These are phyloP conservation scores for Cyclocybe aegerita DNA, from an alignment of 768 basidiomycete species.

Conservation along the genomic window DNA sequence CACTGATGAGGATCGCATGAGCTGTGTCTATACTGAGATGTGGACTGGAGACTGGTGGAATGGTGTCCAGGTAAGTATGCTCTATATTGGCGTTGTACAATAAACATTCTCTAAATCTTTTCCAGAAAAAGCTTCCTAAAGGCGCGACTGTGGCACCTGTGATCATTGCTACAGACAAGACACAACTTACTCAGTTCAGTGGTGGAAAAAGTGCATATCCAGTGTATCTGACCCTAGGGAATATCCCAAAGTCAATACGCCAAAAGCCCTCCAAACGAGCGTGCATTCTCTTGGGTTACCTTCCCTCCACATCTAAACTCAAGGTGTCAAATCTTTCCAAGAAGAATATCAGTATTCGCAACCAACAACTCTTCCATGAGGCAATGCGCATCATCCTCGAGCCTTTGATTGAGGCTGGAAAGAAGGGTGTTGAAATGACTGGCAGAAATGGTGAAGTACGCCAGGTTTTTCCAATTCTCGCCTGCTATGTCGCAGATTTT, in stretches of 20 bases:
- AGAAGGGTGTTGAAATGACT: not conserved
- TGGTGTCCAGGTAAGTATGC: conserved; percentile 27
- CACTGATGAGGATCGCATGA: conserved; percentile 1
- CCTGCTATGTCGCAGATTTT: too few species aligned
- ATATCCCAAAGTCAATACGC: conserved; percentile 31
- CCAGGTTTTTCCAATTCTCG: too few species aligned
- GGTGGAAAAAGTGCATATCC: conserved; percentile 40
- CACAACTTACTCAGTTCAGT: conserved; percentile 28
- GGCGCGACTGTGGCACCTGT: conserved; percentile 26
- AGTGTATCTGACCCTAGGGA: conserved; percentile 43
- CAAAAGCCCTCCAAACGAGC: conserved; percentile 30
- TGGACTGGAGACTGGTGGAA: conserved; percentile 37
- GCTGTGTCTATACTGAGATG: conserved; percentile 30
- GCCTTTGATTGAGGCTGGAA: conserved; percentile 9
- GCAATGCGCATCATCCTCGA: conserved; percentile 30
- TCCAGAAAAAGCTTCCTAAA: conserved; percentile 6
- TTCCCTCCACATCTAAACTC: conserved; percentile 20
- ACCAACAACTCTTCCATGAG: conserved; percentile 34
- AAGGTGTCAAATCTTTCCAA: not conserved
- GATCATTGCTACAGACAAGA: conserved; percentile 34
- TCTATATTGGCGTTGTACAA: not conserved
- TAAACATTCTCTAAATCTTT: not conserved
- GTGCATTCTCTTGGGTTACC: conserved; percentile 34
- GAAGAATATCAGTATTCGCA: not conserved
- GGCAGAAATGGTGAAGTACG: not conserved